Percentiles rank a stretch among this genome's conserved stretches.
phyloP scores from a whole-genome alignment of 192 early-diverging fungal genomes.

The Coemansia sp. region DNA sequence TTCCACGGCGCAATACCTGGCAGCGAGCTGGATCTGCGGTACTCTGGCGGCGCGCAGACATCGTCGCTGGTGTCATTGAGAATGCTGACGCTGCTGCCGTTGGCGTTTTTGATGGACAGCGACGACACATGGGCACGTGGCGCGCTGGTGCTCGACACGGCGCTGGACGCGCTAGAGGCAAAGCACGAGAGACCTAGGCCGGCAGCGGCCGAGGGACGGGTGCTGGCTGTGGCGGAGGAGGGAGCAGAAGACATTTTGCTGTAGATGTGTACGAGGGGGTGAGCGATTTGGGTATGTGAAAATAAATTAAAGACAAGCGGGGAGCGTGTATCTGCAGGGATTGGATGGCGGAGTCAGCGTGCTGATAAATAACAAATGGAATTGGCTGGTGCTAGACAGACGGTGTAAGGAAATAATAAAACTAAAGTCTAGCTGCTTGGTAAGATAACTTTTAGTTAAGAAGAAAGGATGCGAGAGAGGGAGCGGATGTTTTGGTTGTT shows the following conservation, averaged over 20 bases:
- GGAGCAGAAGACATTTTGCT: not conserved
- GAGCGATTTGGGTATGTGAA: not conserved
- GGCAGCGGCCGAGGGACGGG: not conserved
- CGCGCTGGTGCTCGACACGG: not conserved
- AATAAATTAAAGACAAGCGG: slow-evolving; percentile 7
- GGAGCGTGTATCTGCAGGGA: not conserved
- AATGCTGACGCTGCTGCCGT: slow-evolving; percentile 14
- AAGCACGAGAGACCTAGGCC: slow-evolving; percentile 5
- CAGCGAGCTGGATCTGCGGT: slow-evolving; percentile 7
- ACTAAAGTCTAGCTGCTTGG: not conserved
- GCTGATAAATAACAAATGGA: slow-evolving; percentile 7
- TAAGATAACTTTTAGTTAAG: slow-evolving; percentile 2
- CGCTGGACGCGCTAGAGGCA: not conserved
- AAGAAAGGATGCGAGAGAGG: not conserved
- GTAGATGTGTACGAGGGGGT: not conserved
- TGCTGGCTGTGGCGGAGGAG: slow-evolving; percentile 1
- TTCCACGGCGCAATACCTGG: slow-evolving; percentile 3
- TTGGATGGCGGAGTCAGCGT: not conserved
- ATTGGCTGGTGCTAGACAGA: not conserved
- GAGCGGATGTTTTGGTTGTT: not conserved
- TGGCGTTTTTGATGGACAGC: slow-evolving; percentile 19
- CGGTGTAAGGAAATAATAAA: not conserved
- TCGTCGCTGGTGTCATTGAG: slow-evolving; percentile 15
- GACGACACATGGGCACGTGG: slow-evolving; percentile 9
- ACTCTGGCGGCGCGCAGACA: not conserved